phyloP scores from a whole-genome alignment of 2,329 filamentous ascomycete species.

The Lasiodiplodia sp. region DNA sequence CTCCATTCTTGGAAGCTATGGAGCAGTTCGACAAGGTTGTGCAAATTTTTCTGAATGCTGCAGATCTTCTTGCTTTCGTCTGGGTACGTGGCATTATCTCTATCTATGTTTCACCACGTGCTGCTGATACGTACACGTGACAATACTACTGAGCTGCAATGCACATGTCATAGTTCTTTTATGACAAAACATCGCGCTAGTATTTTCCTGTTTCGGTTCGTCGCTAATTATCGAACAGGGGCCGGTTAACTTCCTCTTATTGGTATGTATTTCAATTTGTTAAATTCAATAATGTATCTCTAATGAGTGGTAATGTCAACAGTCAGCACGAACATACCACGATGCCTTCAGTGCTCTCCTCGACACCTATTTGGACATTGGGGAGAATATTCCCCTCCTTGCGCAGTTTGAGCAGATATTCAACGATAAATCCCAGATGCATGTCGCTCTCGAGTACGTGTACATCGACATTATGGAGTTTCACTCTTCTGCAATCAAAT shows the following conservation, averaged over 20 bases:
- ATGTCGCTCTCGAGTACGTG: constrained; percentile 42
- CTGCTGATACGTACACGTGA: too few species aligned
- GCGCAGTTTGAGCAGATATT: constrained; percentile 44
- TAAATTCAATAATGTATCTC: neutral
- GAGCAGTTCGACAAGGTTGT: constrained; percentile 37
- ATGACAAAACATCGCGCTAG: too few species aligned
- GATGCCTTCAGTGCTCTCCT: constrained; percentile 49
- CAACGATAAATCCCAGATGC: constrained; percentile 40
- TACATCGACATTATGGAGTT: constrained; percentile 52
- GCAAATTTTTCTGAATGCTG: constrained; percentile 34
- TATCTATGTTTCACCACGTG: too few species aligned
- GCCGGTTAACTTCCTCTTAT: neutral
- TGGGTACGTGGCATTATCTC: constrained; percentile 34
- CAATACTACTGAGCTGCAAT: too few species aligned
- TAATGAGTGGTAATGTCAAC: neutral
- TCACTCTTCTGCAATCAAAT: constrained; percentile 44
- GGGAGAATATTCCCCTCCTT: constrained; percentile 49
- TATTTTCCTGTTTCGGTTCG: too few species aligned
- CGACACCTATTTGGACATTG: constrained; percentile 49
- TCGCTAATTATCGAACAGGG: neutral
- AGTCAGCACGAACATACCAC: neutral
- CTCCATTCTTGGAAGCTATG: constrained; percentile 38
- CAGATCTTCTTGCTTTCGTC: constrained; percentile 36
- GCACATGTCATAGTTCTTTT: too few species aligned
- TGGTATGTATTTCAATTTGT: neutral